phyloP scores from a whole-genome alignment of 306 rosid genomes.

The Quercus mongolica region DNA sequence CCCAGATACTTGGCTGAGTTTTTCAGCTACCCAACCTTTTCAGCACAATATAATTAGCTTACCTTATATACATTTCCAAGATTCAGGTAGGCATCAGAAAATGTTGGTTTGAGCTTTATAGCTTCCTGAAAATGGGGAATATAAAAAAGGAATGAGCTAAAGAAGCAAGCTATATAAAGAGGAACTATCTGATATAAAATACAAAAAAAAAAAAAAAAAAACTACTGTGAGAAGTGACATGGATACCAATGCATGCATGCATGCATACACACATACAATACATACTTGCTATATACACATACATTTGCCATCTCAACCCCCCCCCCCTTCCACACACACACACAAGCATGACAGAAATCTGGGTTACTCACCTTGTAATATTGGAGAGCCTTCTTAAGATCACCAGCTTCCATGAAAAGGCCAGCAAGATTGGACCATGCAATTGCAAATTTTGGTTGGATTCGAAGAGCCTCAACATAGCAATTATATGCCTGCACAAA shows the following conservation, averaged over 20 bases:
- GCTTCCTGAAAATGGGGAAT: slow-evolving; percentile 69
- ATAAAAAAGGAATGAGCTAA: background rate
- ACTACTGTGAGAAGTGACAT: background rate
- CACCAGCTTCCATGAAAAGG: slow-evolving; percentile 97
- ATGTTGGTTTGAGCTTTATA: slow-evolving; percentile 89
- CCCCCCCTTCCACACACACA: background rate
- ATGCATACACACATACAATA: background rate
- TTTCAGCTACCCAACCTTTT: slow-evolving; percentile 46
- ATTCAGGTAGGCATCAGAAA: slow-evolving; percentile 99
- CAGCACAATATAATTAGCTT: slow-evolving; percentile 43
- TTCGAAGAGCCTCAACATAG: slow-evolving; percentile 94
- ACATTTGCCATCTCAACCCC: no score
- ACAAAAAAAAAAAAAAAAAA: background rate
- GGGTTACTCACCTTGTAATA: slow-evolving; percentile 69
- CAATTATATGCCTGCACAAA: slow-evolving; percentile 99
- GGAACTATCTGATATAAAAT: background rate
- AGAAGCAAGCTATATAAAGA: slow-evolving; percentile 2
- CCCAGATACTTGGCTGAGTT: slow-evolving; percentile 37
- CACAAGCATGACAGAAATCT: background rate
- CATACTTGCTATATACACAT: background rate
- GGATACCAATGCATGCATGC: background rate
- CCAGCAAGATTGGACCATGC: slow-evolving; percentile 99
- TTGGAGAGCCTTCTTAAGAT: slow-evolving; percentile 91
- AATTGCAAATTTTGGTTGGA: slow-evolving; percentile 93
- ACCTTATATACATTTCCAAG: slow-evolving; percentile 99